Base-by-base conservation (phyloP, 352 stramenopile genomes). In the Phytophthora constricta region DNA sequence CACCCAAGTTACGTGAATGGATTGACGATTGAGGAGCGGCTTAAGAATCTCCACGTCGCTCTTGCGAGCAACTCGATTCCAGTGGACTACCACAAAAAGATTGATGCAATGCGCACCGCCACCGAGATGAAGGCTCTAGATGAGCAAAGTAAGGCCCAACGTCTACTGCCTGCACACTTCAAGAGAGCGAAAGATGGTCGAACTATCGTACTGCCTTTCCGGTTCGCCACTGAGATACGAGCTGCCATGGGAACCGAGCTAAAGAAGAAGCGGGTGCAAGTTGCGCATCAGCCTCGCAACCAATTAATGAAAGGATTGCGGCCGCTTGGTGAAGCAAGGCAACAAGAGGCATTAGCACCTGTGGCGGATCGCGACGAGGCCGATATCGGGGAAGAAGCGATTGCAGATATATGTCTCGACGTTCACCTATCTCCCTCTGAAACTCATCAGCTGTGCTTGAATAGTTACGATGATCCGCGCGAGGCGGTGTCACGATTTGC, bases 1-100 rank as follows among this genome's bases (percentile, higher is more conserved):
- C 74, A 64, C 1, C 72, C 79, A 2, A 84, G 69, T n/a, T 82
- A 76, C 33, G 72, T 88, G 17, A 84, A 86, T 41, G 81, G 81
- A 0, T 55, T 81, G 42, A 80, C 70, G 1, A 70, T 87, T 8
- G 77, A 84, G 41, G 79, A 90, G 59, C 74, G 81, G 9, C 65
- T 90, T 2, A 54, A 78, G 14, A 68, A 74, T 22, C 59, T 90
- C 1, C 72, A 81, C 2, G 61, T 62, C 9, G 72, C 79, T 3
- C 67, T 88, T 0, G 74, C 77, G 19, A 75, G 57, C 26, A 90
- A 79, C 22, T 58, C 75, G 3, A 26, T 90, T 3, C 82, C 82
- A 0, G 72, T 76, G 2, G 59, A 84, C 34, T 90, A 81, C 55
- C 64, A 88, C 45, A 75, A 82, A 51, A 87, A 84, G 39, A 83